Conservation (phyloP, 805 yeast species). For the Candida caryicola region DNA sequence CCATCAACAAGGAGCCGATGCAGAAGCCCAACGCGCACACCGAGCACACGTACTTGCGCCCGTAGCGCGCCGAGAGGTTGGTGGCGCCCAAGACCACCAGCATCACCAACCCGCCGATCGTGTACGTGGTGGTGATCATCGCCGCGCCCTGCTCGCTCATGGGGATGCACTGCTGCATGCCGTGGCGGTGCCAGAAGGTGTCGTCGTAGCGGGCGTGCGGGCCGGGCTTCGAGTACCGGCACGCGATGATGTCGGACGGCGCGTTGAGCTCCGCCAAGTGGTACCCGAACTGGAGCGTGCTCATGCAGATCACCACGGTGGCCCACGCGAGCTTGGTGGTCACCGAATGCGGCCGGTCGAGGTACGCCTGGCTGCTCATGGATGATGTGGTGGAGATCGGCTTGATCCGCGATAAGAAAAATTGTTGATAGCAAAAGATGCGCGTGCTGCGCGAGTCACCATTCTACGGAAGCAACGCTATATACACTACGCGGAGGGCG, state of each 20-base stretch:
- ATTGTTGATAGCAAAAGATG: not conserved
- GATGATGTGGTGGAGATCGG: not conserved
- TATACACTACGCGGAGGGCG: no score
- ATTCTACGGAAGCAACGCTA: no score
- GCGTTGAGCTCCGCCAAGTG: slow-evolving; percentile 40
- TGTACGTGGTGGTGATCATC: slow-evolving; percentile 31
- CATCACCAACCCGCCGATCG: slow-evolving; percentile 36
- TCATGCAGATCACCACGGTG: slow-evolving; percentile 29
- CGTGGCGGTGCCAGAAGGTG: slow-evolving; percentile 25
- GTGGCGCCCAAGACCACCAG: slow-evolving; percentile 29
- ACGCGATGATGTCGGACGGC: slow-evolving; percentile 28
- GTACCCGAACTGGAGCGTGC: slow-evolving; percentile 40
- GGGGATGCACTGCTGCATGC: slow-evolving; percentile 27
- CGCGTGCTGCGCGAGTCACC: no score
- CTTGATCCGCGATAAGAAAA: not conserved
- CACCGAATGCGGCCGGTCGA: slow-evolving; percentile 20
- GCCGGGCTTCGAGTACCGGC: slow-evolving; percentile 18
- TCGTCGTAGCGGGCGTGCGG: slow-evolving; percentile 20
- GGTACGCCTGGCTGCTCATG: slow-evolving; percentile 1
- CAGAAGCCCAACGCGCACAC: slow-evolving; percentile 11
- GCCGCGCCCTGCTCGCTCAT: slow-evolving; percentile 23
- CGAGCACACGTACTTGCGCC: slow-evolving; percentile 24
- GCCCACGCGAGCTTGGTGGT: slow-evolving; percentile 36
- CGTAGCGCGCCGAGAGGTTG: slow-evolving; percentile 19
- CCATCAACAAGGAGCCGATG: slow-evolving; percentile 29